These are phyloP conservation scores for Fraxinus sp. DNA, from an alignment of 305 asterid genomes.

Conservation along the genomic window DNA sequence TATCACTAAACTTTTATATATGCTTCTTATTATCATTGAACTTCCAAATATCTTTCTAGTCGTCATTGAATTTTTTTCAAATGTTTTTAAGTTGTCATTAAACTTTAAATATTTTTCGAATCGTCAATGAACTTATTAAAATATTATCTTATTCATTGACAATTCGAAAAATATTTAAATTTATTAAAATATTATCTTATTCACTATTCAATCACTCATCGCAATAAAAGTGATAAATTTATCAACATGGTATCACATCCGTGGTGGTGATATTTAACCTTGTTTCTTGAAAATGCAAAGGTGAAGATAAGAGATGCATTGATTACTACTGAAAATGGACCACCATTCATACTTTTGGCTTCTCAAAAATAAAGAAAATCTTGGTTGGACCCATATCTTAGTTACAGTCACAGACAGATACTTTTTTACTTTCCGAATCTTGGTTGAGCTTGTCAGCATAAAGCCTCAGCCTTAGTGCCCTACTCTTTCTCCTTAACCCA, in stretches of 20 bases:
- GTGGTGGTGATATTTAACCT: background rate
- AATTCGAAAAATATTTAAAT: no score
- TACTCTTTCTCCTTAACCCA: background rate
- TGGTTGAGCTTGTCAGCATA: background rate
- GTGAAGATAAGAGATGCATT: background rate
- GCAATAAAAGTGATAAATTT: no score
- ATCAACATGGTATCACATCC: no score
- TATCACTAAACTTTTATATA: background rate
- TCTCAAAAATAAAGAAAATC: background rate
- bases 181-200: no score
- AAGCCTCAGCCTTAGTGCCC: background rate
- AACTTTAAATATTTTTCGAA: background rate
- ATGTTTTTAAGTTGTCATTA: background rate
- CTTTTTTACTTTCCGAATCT: background rate
- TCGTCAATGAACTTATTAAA: no score
- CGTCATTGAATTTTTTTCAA: background rate
- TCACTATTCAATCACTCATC: no score
- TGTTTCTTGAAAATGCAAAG: background rate
- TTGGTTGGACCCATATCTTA: background rate
- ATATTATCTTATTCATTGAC: no score
- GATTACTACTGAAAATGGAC: background rate
- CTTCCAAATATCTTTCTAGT: background rate
- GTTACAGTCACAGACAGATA: background rate
- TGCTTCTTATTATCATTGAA: background rate
- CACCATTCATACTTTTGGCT: background rate